Evolutionary conservation across 2,329 filamentous ascomycete species (phyloP).

Genomic region (Drechslerella stenobrocha): DNA sequence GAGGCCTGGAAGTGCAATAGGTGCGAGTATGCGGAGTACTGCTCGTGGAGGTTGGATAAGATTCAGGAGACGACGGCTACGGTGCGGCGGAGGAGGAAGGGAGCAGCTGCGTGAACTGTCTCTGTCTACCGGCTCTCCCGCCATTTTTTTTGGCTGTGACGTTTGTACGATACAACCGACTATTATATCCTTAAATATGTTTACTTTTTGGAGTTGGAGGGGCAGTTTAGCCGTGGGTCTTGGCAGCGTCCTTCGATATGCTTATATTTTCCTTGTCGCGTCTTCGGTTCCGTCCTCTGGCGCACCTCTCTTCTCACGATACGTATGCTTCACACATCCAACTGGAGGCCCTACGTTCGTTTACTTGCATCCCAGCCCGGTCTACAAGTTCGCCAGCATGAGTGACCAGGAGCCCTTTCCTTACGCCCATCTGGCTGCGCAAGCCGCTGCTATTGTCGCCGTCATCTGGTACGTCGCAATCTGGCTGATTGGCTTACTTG

Average conservation of each 20-base stretch:
- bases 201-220: not conserved
- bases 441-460: slow-evolving; percentile 56
- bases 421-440: slow-evolving; percentile 26
- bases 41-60: slow-evolving; percentile 74
- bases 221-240: slow-evolving; percentile 6
- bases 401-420: slow-evolving; percentile 15
- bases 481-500: slow-evolving; percentile 63
- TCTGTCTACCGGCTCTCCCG: not conserved
- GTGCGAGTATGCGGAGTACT: slow-evolving; percentile 80
- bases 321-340: slow-evolving; percentile 17
- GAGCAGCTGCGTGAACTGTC: not conserved
- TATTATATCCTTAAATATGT: too few relatives aligned
- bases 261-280: slow-evolving; percentile 33
- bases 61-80: slow-evolving; percentile 64
- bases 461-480: slow-evolving; percentile 64
- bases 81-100: slow-evolving; percentile 55
- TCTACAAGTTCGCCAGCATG: slow-evolving; percentile 17
- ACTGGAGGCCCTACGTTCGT: slow-evolving; percentile 23
- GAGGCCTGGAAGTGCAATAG: slow-evolving; percentile 82
- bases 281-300: slow-evolving; percentile 22
- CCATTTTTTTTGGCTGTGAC: not conserved
- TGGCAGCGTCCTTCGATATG: slow-evolving; percentile 18
- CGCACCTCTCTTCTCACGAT: not conserved
- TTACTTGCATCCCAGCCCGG: slow-evolving; percentile 16
- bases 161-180: too few relatives aligned